A percentile compares a stretch with the other conserved stretches of the same genome.
phyloP scores from a whole-genome alignment of 768 basidiomycete species.

The Coprinopsis marcescibilis region DNA sequence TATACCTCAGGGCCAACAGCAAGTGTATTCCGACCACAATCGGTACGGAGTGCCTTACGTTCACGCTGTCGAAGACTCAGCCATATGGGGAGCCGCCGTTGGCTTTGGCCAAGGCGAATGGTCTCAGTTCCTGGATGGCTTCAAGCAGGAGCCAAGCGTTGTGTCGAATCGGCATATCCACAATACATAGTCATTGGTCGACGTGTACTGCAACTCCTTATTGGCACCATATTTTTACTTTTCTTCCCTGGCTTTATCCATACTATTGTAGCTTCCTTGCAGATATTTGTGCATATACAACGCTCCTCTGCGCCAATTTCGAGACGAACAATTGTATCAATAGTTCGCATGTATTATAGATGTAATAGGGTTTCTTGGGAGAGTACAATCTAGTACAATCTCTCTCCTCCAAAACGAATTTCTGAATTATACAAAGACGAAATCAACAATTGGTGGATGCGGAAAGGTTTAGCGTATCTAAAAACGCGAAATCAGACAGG shows the following conservation, averaged over 20 bases:
- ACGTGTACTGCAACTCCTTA: conserved; percentile 31
- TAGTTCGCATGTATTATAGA: not conserved
- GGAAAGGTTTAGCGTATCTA: too few relatives aligned
- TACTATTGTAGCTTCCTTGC: too few relatives aligned
- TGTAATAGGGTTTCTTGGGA: too few relatives aligned
- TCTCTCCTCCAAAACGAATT: too few relatives aligned
- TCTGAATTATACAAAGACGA: too few relatives aligned
- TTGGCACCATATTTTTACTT: not conserved
- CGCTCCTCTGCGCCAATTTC: not conserved
- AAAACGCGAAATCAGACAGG: conserved; percentile 5
- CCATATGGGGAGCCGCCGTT: conserved; percentile 71
- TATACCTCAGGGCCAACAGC: conserved; percentile 20
- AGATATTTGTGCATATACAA: not conserved
- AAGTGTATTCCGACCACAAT: conserved; percentile 32
- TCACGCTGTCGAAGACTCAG: conserved; percentile 56
- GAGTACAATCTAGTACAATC: too few relatives aligned
- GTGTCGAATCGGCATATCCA: conserved; percentile 15
- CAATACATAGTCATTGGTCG: conserved; percentile 18
- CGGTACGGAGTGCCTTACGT: conserved; percentile 39
- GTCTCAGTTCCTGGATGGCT: conserved; percentile 54
- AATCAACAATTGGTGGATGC: too few relatives aligned
- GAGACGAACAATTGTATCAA: not conserved
- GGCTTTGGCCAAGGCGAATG: conserved; percentile 77
- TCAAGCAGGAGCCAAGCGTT: conserved; percentile 43
- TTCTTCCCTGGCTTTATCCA: too few relatives aligned